These are phyloP conservation scores for Prunella vulgaris DNA, from an alignment of 257 asterid genomes.

Conservation along the genomic window DNA sequence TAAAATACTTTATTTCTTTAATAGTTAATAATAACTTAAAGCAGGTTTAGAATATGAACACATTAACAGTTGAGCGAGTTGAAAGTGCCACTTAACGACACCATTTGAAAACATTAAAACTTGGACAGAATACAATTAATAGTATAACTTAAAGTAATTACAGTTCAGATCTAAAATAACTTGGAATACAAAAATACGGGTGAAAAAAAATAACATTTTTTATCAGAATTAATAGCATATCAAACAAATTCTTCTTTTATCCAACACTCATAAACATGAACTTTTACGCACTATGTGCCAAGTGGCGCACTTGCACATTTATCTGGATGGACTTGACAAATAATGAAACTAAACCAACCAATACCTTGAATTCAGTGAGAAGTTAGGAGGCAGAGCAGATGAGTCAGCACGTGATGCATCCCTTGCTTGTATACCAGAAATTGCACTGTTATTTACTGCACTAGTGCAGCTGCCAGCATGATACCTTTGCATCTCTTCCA, in stretches of 20 bases:
- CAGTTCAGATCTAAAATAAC: neutral
- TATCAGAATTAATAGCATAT: neutral
- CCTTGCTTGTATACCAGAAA: constrained; percentile 70
- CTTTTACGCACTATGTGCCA: neutral
- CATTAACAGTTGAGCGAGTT: neutral
- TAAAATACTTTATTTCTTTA: neutral
- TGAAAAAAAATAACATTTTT: neutral
- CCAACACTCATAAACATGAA: neutral
- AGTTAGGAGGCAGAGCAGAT: constrained; percentile 58
- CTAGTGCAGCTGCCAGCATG: constrained; percentile 92
- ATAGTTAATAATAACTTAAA: neutral
- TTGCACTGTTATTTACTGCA: constrained; percentile 85
- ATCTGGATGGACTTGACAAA: constrained; percentile 3
- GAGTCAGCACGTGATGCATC: constrained; percentile 75
- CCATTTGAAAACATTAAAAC: neutral
- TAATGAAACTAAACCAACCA: constrained; percentile 10
- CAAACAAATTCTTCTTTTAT: neutral
- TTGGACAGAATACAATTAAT: neutral
- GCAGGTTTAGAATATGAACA: neutral
- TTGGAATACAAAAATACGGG: neutral
- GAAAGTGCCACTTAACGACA: neutral
- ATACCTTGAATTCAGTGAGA: constrained; percentile 73
- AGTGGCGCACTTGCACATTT: constrained; percentile 7
- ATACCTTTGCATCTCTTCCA: constrained; percentile 98
- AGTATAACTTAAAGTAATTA: constrained; percentile 1